Conservation (phyloP, 352 stramenopile genomes). For the Pythium rishiriense region DNA sequence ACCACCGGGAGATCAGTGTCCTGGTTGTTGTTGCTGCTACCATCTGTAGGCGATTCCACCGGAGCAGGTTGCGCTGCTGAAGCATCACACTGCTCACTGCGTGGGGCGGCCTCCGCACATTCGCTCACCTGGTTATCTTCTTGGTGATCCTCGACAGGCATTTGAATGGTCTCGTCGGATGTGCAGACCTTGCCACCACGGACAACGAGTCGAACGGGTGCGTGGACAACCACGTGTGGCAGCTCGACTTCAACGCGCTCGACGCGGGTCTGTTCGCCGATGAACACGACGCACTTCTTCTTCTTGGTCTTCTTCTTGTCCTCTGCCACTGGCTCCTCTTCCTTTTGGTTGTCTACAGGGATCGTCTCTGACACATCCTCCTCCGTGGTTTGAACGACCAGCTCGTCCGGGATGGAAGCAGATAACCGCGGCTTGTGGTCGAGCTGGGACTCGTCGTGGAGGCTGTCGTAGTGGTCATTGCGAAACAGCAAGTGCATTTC, state of each 20-base stretch:
- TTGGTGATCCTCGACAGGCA: not conserved
- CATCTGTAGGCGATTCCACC: not conserved
- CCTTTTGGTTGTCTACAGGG: not conserved
- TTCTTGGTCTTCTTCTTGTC: conserved; percentile 15
- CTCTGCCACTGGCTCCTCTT: not conserved
- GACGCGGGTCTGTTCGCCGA: conserved; percentile 25
- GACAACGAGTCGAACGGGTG: conserved; percentile 7
- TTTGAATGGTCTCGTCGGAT: not conserved
- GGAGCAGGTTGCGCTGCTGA: not conserved
- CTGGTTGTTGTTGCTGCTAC: conserved; percentile 2
- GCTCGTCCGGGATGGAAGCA: conserved; percentile 1
- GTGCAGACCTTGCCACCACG: conserved; percentile 16
- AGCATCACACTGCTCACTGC: not conserved
- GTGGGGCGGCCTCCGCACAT: not conserved
- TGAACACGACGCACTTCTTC: conserved; percentile 21
- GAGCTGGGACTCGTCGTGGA: conserved; percentile 34
- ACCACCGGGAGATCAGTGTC: not conserved
- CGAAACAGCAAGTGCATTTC: conserved; percentile 64
- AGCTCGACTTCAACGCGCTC: conserved; percentile 19
- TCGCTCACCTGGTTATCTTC: conserved; percentile 5
- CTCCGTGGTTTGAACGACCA: not conserved
- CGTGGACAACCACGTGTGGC: conserved; percentile 9
- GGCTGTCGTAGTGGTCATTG: conserved; percentile 85
- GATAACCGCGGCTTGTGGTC: conserved; percentile 18
- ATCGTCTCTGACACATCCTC: not conserved